These are phyloP conservation scores for Ceratocystis huliohia DNA, from an alignment of 2,329 filamentous ascomycete genomes.

Conservation along the genomic window DNA sequence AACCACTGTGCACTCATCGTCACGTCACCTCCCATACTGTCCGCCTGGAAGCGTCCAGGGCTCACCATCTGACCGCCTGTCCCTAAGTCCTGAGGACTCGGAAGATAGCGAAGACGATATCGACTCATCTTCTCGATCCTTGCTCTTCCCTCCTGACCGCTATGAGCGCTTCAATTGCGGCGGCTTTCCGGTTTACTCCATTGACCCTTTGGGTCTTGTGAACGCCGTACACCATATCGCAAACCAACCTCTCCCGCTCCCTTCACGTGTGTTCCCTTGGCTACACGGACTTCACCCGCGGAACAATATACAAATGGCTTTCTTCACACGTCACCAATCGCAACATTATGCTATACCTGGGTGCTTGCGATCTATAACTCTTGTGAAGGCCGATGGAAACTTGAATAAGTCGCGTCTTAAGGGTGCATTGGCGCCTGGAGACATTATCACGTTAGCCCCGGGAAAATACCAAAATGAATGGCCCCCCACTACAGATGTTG, in stretches of 20 bases:
- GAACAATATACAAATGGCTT: conserved; percentile 79
- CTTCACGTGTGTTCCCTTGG: conserved; percentile 88
- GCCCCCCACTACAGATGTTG: conserved; percentile 18
- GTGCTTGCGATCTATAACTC: conserved; percentile 66
- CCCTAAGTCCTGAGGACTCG: conserved; percentile 38
- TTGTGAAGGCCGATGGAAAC: conserved; percentile 83
- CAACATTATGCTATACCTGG: conserved; percentile 53
- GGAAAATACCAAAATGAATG: conserved; percentile 52
- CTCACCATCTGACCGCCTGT: conserved; percentile 1
- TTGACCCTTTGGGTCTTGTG: conserved; percentile 55
- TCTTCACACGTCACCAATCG: conserved; percentile 70
- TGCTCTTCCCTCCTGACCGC: conserved; percentile 60
- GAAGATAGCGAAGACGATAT: conserved; percentile 29
- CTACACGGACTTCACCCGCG: conserved; percentile 81
- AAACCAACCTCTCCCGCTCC: conserved; percentile 68
- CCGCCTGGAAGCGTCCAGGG: conserved; percentile 14
- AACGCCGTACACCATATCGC: conserved; percentile 64
- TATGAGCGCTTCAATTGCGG: conserved; percentile 43
- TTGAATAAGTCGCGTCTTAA: conserved; percentile 64
- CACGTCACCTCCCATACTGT: conserved; percentile 18
- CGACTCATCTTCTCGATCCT: conserved; percentile 43
- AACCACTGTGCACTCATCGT: conserved; percentile 1
- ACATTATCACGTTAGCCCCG: conserved; percentile 33
- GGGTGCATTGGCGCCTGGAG: conserved; percentile 57
- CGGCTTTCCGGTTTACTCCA: conserved; percentile 53